Conservation (phyloP, 78 protist species). For the Emiliania huxleyi region DNA sequence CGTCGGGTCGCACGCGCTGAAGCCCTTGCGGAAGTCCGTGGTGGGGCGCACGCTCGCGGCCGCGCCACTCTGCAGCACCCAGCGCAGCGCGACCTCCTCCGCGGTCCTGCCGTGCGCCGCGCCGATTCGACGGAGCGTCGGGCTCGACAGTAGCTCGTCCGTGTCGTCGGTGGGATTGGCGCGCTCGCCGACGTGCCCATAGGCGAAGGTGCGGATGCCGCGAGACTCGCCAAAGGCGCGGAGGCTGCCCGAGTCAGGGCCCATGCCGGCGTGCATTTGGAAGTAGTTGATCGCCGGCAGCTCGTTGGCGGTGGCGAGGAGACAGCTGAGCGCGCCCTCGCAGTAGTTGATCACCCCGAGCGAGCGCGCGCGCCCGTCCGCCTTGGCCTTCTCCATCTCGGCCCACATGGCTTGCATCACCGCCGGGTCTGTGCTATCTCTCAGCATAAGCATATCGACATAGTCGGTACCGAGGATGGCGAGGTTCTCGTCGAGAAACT, state of each 20-base stretch:
- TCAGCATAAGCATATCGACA: background rate
- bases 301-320: background rate
- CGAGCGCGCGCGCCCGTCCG: background rate
- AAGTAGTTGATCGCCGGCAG: constrained; percentile 1
- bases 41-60: constrained; percentile 18
- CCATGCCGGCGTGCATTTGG: constrained; percentile 2
- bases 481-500: background rate
- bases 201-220: constrained; percentile 21
- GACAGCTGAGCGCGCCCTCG: background rate
- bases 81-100: background rate
- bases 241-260: constrained; percentile 1
- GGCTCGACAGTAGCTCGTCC: background rate
- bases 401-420: constrained; percentile 24
- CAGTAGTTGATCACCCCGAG: constrained; percentile 7
- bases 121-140: background rate
- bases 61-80: constrained; percentile 17
- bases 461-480: background rate
- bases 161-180: background rate
- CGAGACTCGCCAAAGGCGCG: background rate
- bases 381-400: background rate
- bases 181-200: constrained; percentile 14
- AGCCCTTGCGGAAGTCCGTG: background rate
- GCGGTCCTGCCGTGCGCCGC: background rate
- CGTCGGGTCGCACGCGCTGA: background rate
- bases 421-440: background rate